phyloP scores from a whole-genome alignment of 2,329 filamentous ascomycete genomes.

The Canariomyces notabilis region DNA sequence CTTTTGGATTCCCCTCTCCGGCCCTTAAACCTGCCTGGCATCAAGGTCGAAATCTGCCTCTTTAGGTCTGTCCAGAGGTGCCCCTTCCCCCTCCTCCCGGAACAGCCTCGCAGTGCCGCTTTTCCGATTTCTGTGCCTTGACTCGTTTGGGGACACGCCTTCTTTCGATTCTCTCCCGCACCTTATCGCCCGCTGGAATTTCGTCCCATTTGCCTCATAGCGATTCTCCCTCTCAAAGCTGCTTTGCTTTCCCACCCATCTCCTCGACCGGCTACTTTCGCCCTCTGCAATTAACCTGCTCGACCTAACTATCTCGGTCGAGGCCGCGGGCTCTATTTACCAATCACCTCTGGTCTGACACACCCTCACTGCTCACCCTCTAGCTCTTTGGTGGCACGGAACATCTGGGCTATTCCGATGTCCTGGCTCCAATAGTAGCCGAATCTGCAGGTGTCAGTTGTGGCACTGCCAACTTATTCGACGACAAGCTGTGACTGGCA shows the following conservation, averaged over 20 bases:
- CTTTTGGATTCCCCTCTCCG: constrained; percentile 10
- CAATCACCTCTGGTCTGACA: too few species aligned
- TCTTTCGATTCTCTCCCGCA: constrained; percentile 24
- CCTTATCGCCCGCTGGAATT: constrained; percentile 10
- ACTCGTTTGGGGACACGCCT: constrained; percentile 20
- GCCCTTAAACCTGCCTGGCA: constrained; percentile 14
- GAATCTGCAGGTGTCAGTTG: constrained; percentile 22
- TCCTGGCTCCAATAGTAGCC: constrained; percentile 20
- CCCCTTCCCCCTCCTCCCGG: constrained; percentile 7
- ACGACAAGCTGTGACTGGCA: constrained; percentile 24
- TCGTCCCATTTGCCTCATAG: constrained; percentile 18
- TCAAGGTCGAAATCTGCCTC: constrained; percentile 9
- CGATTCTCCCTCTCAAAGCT: constrained; percentile 13
- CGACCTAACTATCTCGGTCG: neutral
- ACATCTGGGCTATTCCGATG: constrained; percentile 21
- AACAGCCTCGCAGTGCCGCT: constrained; percentile 6
- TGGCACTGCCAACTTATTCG: constrained; percentile 20
- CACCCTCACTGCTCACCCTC: constrained; percentile 5
- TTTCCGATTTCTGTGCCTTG: constrained; percentile 16
- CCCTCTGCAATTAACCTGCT: constrained; percentile 7
- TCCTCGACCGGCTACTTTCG: constrained; percentile 9
- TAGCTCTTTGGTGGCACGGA: neutral
- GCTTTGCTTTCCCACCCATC: constrained; percentile 12
- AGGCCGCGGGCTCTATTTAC: too few species aligned
- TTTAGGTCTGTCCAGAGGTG: constrained; percentile 1